Evolutionary conservation across 176 grass and related monocot species (phyloP), one percentile per base, ranked within the genome.

Genomic region (Urochloa ruziziensis): DNA sequence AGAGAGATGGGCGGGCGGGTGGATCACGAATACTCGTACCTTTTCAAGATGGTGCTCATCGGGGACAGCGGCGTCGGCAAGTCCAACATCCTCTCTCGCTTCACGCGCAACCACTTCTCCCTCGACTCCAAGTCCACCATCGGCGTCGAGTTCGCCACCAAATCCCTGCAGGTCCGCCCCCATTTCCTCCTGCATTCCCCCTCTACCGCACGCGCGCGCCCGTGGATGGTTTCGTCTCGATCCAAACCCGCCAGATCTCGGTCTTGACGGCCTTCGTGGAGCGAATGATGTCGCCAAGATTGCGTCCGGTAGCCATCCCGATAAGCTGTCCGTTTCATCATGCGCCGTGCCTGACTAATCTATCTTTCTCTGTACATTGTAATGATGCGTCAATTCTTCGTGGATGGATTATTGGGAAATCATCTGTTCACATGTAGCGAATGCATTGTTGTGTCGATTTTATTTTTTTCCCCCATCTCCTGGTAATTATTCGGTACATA

Each of bases 21-120:
- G 52, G 90, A 88, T 89, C 90, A 95, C 77, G 93, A 95, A 82
- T 95, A 95, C 62, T 91, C 90, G 17, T 95, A 95, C 66, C 87
- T 95, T 30, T 95, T 95, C 88, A 95, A 95, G 93, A 92, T 95
- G 90, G 93, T 95, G 61, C 90, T 95, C 78, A 95, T 95, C 80
- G 93, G 93, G 36, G 93, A 94, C 68, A 91, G 88, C 74, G 92
- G 92, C 85, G 92, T 94, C 51, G 92, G 92, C 79, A 94, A 94
- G 65, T 94, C 92, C 16, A 94, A 94, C 65, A 94, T 94, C 85
- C 92, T 94, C 84, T 94, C 92, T 67, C 87, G 93, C 71, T 95
- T 95, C 86, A 95, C 93, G 19, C 84, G 90, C 85, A 95, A 95
- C 33, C 89, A 95, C 84, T 95, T 95, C 77, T 95, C 89, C 80